Conservation (phyloP, 805 yeast genomes). For the Ogataea methanolica region DNA sequence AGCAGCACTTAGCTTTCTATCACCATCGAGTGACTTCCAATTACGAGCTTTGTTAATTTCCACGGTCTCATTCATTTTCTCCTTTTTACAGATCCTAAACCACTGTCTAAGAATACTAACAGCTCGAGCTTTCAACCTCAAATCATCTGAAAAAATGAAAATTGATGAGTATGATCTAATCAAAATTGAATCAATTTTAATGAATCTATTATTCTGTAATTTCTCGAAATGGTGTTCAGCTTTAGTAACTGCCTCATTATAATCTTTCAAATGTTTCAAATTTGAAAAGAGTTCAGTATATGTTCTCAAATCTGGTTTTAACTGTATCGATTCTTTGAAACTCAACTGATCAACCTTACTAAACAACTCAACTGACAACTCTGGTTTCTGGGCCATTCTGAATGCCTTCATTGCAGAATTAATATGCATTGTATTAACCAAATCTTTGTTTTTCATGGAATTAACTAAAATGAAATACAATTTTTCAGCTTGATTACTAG, state of each 20-base stretch:
- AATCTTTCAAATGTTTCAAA: slow-evolving; percentile 12
- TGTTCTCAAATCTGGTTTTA: slow-evolving; percentile 32
- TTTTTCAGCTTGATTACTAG: slow-evolving; percentile 31
- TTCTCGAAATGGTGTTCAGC: slow-evolving; percentile 20
- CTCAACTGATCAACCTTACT: slow-evolving; percentile 21
- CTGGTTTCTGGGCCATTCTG: slow-evolving; percentile 35
- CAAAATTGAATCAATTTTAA: slow-evolving; percentile 16
- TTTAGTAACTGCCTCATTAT: slow-evolving; percentile 12
- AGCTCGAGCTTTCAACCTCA: slow-evolving; percentile 22
- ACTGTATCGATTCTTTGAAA: slow-evolving; percentile 11
- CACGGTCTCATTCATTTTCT: slow-evolving; percentile 14
- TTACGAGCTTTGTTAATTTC: not conserved
- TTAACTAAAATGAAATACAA: slow-evolving; percentile 30
- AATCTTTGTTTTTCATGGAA: slow-evolving; percentile 23
- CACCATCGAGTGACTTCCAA: slow-evolving; percentile 4
- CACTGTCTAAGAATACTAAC: slow-evolving; percentile 23
- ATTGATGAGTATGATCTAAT: slow-evolving; percentile 22
- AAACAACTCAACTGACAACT: slow-evolving; percentile 35
- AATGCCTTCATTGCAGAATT: slow-evolving; percentile 45
- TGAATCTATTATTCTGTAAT: slow-evolving; percentile 15
- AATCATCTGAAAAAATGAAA: slow-evolving; percentile 24
- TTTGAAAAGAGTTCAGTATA: slow-evolving; percentile 27
- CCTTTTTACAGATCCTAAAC: slow-evolving; percentile 22
- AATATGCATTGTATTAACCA: slow-evolving; percentile 36
- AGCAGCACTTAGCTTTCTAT: slow-evolving; percentile 6